Evolutionary conservation across 768 basidiomycete genomes (phyloP).

Genomic region (Pilatotrama ljubarskyi): DNA sequence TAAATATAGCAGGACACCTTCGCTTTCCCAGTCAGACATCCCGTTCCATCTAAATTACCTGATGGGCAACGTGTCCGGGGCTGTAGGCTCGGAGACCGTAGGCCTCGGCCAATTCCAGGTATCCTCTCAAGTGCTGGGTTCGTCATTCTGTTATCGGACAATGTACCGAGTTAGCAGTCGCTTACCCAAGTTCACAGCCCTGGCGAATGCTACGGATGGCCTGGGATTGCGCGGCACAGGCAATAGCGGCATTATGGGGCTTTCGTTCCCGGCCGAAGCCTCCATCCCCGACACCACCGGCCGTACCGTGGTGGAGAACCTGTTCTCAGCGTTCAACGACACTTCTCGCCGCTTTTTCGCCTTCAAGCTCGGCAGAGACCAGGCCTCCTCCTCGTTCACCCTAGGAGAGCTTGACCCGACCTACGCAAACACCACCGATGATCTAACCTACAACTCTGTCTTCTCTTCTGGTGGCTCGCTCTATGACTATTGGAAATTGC

Average conservation of each 20-base stretch:
- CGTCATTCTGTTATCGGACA: not conserved
- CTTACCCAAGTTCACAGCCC: conserved; percentile 33
- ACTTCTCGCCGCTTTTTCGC: conserved; percentile 46
- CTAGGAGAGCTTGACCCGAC: conserved; percentile 48
- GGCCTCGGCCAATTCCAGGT: conserved; percentile 47
- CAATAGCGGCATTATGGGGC: conserved; percentile 57
- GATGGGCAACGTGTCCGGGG: conserved; percentile 49
- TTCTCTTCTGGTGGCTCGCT: conserved; percentile 30
- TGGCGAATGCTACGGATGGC: conserved; percentile 44
- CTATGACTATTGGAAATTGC: conserved; percentile 63
- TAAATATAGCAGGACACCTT: conserved; percentile 39
- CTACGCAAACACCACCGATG: conserved; percentile 33
- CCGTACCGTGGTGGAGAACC: conserved; percentile 46
- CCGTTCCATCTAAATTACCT: conserved; percentile 52
- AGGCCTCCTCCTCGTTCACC: conserved; percentile 47
- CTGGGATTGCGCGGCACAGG: conserved; percentile 47
- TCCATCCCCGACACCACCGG: conserved; percentile 48
- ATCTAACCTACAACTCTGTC: conserved; percentile 42
- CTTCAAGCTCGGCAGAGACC: conserved; percentile 45
- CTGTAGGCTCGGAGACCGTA: conserved; percentile 47
- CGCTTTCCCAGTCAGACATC: conserved; percentile 32
- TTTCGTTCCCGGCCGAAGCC: conserved; percentile 49
- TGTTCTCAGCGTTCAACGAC: conserved; percentile 44
- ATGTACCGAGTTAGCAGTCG: not conserved
- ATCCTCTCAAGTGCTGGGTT: conserved; percentile 50